These are phyloP conservation scores for Sarocladiaceae sp. DNA, from an alignment of 2,329 filamentous ascomycete genomes.

Conservation along the genomic window DNA sequence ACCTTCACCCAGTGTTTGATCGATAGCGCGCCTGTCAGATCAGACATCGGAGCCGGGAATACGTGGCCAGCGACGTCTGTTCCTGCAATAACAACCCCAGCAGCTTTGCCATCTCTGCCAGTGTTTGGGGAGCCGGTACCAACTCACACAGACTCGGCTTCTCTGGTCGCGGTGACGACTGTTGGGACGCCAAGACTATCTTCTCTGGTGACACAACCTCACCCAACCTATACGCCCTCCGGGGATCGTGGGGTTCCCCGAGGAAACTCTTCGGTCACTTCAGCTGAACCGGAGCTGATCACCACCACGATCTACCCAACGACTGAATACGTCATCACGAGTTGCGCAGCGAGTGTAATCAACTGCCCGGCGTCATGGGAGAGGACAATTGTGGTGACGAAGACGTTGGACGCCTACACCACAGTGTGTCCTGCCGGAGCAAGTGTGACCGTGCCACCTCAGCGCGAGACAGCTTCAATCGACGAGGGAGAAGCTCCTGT, in stretches of 20 bases:
- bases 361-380: constrained; percentile 3
- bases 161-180: not conserved
- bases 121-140: not conserved
- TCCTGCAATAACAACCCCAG: not conserved
- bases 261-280: not conserved
- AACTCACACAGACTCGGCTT: not conserved
- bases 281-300: not conserved
- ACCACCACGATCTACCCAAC: constrained; percentile 1
- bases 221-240: not conserved
- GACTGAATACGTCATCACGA: constrained; percentile 1
- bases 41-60: not conserved
- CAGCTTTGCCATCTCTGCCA: not conserved
- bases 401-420: constrained; percentile 5
- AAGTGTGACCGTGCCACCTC: not conserved
- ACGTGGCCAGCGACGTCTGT: not conserved
- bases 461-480: not conserved
- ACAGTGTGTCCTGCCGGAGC: not conserved
- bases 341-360: constrained; percentile 1
- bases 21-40: constrained; percentile 4
- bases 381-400: constrained; percentile 5
- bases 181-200: not conserved
- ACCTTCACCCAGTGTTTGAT: constrained; percentile 29
- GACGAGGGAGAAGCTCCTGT: not conserved
- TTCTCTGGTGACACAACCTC: not conserved
- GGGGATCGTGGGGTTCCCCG: not conserved